phyloP scores from a whole-genome alignment of 176 grass and related monocot species.

The Poa annua region DNA sequence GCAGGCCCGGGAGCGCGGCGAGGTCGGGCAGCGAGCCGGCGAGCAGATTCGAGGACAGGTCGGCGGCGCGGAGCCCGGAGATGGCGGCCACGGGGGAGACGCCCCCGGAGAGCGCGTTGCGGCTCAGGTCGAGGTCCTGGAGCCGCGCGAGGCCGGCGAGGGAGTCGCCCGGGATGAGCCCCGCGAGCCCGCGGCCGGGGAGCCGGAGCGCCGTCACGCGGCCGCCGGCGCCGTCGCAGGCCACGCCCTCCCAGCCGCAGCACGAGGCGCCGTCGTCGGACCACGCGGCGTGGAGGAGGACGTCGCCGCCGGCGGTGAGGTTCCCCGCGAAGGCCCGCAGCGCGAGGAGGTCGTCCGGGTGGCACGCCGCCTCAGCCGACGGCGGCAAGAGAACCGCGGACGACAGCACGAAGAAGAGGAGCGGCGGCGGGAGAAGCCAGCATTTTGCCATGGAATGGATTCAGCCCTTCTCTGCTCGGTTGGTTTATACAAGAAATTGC shows the following conservation, averaged over 20 bases:
- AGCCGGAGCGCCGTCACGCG: slow-evolving; percentile 59
- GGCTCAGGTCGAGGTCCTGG: slow-evolving; percentile 68
- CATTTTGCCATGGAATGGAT: slow-evolving; percentile 56
- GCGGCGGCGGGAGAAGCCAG: background rate
- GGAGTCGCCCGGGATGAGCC: slow-evolving; percentile 19
- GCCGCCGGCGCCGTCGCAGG: slow-evolving; percentile 47
- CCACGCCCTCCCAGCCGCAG: slow-evolving; percentile 74
- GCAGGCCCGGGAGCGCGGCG: slow-evolving; percentile 43
- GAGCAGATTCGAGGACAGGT: slow-evolving; percentile 85
- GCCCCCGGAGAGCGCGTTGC: slow-evolving; percentile 58
- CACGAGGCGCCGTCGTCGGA: slow-evolving; percentile 19
- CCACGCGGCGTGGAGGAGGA: slow-evolving; percentile 45
- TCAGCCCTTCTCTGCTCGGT: background rate
- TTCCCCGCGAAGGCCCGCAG: slow-evolving; percentile 67
- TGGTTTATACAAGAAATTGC: background rate
- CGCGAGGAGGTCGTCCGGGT: slow-evolving; percentile 63
- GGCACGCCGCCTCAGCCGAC: slow-evolving; percentile 36
- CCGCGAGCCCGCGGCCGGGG: slow-evolving; percentile 44
- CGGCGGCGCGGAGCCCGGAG: slow-evolving; percentile 32
- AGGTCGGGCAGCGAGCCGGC: slow-evolving; percentile 51
- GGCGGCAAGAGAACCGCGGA: background rate
- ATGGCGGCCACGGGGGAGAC: slow-evolving; percentile 43
- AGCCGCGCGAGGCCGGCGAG: slow-evolving; percentile 53
- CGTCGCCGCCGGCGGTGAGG: slow-evolving; percentile 41
- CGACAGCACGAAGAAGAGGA: background rate